Conservation (phyloP, 2,329 filamentous ascomycete genomes). For the Neopestalotiopsis sp. region DNA sequence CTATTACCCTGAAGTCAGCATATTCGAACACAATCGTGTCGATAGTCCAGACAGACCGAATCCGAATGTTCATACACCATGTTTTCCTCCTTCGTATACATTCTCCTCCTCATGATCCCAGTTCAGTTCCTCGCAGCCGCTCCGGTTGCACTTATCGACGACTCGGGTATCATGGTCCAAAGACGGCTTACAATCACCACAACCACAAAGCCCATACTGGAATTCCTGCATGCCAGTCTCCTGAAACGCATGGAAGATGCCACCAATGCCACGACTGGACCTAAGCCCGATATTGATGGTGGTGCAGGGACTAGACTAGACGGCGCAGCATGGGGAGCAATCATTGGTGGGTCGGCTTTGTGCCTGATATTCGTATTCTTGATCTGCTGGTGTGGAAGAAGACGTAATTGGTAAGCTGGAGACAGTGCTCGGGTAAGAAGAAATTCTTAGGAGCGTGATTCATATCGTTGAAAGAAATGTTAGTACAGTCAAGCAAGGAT, state of each 20-base stretch:
- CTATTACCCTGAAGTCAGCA: too few species aligned
- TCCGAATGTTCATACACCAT: too few species aligned
- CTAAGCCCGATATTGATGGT: background rate
- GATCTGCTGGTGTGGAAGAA: conserved; percentile 10
- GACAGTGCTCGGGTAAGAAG: background rate
- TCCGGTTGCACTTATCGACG: background rate
- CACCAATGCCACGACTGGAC: background rate
- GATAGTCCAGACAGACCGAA: too few species aligned
- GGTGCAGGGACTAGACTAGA: background rate
- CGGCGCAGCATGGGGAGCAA: background rate
- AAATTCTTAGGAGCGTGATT: background rate
- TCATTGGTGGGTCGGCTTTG: background rate
- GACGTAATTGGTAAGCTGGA: conserved; percentile 6
- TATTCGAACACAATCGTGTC: too few species aligned
- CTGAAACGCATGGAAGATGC: background rate
- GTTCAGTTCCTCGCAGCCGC: too few species aligned
- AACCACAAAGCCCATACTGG: background rate
- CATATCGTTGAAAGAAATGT: background rate
- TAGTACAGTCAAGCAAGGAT: background rate
- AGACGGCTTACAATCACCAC: background rate
- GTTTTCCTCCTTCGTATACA: too few species aligned
- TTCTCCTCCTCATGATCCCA: too few species aligned
- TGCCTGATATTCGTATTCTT: background rate
- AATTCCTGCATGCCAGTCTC: background rate
- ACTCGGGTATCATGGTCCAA: background rate